Base-by-base conservation (phyloP, 345 rosid genomes). In the Hibiscus trionum region DNA sequence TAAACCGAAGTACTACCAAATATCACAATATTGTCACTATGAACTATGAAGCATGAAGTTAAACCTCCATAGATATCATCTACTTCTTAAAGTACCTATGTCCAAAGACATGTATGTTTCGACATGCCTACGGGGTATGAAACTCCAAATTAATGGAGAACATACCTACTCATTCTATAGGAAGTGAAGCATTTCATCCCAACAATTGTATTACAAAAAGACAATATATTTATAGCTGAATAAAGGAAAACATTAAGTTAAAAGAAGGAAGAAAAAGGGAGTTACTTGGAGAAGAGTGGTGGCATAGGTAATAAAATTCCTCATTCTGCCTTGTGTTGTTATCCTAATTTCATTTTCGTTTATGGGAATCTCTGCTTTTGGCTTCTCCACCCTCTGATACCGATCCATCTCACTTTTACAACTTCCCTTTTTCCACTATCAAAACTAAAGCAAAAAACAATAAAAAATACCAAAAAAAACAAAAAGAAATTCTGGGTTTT, bases 371-470 rank as follows among this genome's bases (percentile, higher is more conserved):
- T 87, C 93, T 21, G 80, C 84, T 72, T 82, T 88, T 8, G 87
- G 88, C 83, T 88, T 90, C 88, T 83, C 86, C 76, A 90, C 91
- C 58, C 91, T 86, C 71, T 87, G 88, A 76, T 90, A 90, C 79
- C 84, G 83, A 73, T 90, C 93, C 96, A 90, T 90, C 88, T 60
- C 12, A 11, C 21, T 56, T 56, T 58, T 17, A 19, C 37, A 26
- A 56, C 19, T 11, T 5, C n/a, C 24, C 21, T 4, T 16, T 33
- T n/a, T 9, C 70, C 27, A 21, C 21, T 12, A 6, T 4, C 44
- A 60, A 70, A 57, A 21, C 61, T 21, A 21, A 2, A 57, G 46
- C 11, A 1, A 57, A 53, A 24, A 58, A 6, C 7, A 58, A 72
- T 14, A 16, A 47, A 19, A 46, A 21, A 33, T 8, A 47, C 31